Conservation (phyloP, 2,329 filamentous ascomycete genomes). For the Fusarium goolgardi region DNA sequence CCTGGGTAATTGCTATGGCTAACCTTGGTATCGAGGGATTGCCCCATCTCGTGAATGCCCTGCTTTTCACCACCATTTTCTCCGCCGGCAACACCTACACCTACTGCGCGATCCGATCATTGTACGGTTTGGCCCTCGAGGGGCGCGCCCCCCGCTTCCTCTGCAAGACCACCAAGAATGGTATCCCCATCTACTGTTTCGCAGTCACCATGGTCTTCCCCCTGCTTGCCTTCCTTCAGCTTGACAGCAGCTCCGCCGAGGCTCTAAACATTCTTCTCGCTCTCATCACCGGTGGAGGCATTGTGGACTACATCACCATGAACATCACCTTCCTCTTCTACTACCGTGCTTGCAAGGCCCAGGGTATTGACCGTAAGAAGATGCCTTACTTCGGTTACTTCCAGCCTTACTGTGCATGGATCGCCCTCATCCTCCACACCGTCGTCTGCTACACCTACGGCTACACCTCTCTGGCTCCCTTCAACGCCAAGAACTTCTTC, state of each 20-base stretch:
- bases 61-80: conserved; percentile 59
- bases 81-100: conserved; percentile 52
- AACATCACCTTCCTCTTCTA: conserved; percentile 67
- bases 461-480: conserved; percentile 64
- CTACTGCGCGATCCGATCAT: conserved; percentile 62
- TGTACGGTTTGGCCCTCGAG: conserved; percentile 67
- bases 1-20: conserved; percentile 40
- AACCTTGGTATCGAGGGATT: conserved; percentile 55
- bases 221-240: conserved; percentile 58
- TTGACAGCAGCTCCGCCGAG: conserved; percentile 54
- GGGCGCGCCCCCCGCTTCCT: conserved; percentile 64
- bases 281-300: conserved; percentile 59
- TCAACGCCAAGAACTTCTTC: conserved; percentile 57
- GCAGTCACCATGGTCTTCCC: conserved; percentile 60
- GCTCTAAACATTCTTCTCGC: conserved; percentile 60
- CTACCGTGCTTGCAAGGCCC: conserved; percentile 64
- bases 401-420: conserved; percentile 38
- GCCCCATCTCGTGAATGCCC: conserved; percentile 63
- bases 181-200: conserved; percentile 66
- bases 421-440: conserved; percentile 31
- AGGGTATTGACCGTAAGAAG: conserved; percentile 56
- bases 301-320: conserved; percentile 66
- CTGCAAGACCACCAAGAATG: conserved; percentile 64
- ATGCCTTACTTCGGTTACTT: conserved; percentile 63
- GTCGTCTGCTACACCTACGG: conserved; percentile 59